Base-by-base conservation (phyloP, 768 basidiomycete genomes). In the Kwoniella pini region DNA sequence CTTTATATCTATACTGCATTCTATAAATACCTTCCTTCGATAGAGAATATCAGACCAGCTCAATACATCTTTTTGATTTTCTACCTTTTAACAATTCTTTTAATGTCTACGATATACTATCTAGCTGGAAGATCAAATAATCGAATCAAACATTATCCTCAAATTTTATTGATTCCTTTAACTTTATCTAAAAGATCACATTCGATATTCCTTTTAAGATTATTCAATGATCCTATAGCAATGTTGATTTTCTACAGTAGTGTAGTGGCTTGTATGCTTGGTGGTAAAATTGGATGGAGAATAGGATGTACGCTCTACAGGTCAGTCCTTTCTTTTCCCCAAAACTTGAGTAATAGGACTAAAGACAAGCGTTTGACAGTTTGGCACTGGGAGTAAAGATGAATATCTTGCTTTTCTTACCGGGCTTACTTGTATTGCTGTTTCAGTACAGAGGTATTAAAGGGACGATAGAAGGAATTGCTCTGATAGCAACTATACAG, bases 151-250 rank as follows among this genome's bases (percentile, higher is more conserved):
- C 46, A 76, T 86, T 71, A 90, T 10, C 70, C 71, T n/a, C 72
- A 69, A 54, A 58, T 65, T 7, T 39, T 74, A 19, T 66, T 80
- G 15, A 56, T 79, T 36, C 77, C 90, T 7, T 81, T 98, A 10
- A 86, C 88, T 0, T 81, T 96, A 42, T 94, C 91, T 83, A 98
- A 97, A 79, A 83, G 96, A 53, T 81, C 95, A 3, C 95, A 97
- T 73, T 97, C 95, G 12, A 90, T 98, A 54, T 98, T 87, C 76
- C 85, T 89, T 12, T 81, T 99, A 53, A 84, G 96, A 19, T 81
- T 97, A 5, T 99, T 99, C 82, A 97, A 97, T 73, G 96, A 99
- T 75, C 90, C 90, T 0, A 76, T 89, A 17, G 82, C 84, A 3
- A 81, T 88, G 30, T 84, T 91, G 28, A 63, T 79, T 13, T 53